Conservation (phyloP, 2,329 filamentous ascomycete species). For the Clarireedia paspali region DNA sequence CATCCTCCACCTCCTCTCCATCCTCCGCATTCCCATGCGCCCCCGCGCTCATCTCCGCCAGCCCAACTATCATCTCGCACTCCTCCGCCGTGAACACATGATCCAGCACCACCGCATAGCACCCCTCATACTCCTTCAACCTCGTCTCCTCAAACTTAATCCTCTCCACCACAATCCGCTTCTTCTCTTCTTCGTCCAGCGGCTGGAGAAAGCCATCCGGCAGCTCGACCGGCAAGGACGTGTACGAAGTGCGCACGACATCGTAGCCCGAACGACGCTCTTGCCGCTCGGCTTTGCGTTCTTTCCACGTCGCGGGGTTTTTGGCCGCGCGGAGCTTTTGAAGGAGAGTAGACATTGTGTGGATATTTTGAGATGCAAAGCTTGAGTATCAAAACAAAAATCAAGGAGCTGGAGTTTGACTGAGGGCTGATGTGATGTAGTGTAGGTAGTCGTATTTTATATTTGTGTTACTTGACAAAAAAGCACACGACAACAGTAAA, state of each 20-base stretch:
- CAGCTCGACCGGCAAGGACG: conserved; percentile 32
- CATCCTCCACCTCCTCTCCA: conserved; percentile 13
- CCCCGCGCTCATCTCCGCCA: conserved; percentile 6
- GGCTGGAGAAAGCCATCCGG: conserved; percentile 41
- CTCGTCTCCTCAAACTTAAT: conserved; percentile 47
- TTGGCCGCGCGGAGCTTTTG: neutral
- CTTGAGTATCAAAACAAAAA: no score
- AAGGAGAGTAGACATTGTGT: neutral
- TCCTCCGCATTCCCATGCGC: neutral
- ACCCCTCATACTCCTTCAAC: conserved; percentile 44
- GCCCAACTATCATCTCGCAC: neutral
- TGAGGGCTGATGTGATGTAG: no score
- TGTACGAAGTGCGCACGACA: conserved; percentile 25
- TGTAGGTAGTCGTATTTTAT: no score
- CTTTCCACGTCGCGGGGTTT: neutral
- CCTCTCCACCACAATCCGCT: conserved; percentile 29
- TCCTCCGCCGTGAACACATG: neutral
- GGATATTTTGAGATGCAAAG: neutral
- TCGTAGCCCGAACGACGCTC: neutral
- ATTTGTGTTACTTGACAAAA: no score
- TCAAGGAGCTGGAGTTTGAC: no score
- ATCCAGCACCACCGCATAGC: conserved; percentile 57
- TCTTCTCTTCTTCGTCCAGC: conserved; percentile 33
- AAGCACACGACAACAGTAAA: no score
- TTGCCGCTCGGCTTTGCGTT: neutral